Evolutionary conservation across 306 rosid species (phyloP), one percentile per base, ranked within the genome.

Genomic region (Prunus mira): DNA sequence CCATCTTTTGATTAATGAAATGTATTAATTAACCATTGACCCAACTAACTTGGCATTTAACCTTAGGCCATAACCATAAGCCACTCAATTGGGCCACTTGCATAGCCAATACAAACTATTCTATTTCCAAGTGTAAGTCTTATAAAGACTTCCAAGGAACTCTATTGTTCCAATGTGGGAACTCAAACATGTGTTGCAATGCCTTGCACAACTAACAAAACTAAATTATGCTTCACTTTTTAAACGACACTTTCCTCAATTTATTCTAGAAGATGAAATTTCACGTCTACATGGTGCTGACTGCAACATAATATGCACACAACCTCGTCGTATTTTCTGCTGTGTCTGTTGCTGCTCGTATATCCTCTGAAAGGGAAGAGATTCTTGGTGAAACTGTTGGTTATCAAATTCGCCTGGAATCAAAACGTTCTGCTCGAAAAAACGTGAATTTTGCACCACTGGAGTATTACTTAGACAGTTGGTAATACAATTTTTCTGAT

Each of bases 241-340:
- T 1, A 24, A 0, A 24, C 24, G 24, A 24, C 24, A 24, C 24
- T 24, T 92, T 69, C 92, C 98, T 70, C 98, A 90, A 63, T 94
- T 92, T 78, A 94, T 94, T 84, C 80, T 94, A 65, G 98, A 92
- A 81, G 93, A 92, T 69, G 96, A 94, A 81, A 86, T 90, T 72
- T 86, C 88, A 3, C 51, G 76, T 80, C 71, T 87, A 69, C 91
- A 85, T 65, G 98, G 98, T 82, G 90, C 96, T 73, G 87, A 83
- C 60, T 94, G 98, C 85, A 80, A 87, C 81, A 86, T 94, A 74
- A 86, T 94, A 75, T 92, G 96, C 86, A 94, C 98, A 69, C 98
- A 95, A 78, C 98, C 98, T 84, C 96, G 98, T 24, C 96, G 97
- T 43, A 91, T 95, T 71, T 71, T 95, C 98, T 86, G 98, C 98